These are phyloP conservation scores for Xylariaceae sp. DNA, from an alignment of 2,329 filamentous ascomycete species.

Conservation along the genomic window DNA sequence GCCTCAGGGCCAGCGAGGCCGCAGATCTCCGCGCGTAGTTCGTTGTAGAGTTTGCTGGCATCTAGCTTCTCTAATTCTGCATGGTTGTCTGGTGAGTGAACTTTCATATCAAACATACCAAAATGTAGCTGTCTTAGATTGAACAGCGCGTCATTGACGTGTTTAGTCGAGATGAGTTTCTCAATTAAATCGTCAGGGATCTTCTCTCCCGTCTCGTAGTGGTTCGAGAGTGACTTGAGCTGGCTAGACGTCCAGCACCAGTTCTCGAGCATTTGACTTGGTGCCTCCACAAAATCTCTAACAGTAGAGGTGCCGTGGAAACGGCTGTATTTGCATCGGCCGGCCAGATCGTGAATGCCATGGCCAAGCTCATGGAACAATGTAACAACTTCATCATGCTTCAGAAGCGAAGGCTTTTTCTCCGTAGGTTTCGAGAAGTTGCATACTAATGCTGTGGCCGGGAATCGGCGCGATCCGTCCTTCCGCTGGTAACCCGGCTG, in stretches of 20 bases:
- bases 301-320: constrained; percentile 66
- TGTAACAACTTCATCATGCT: constrained; percentile 79
- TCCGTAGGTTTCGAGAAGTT: constrained; percentile 79
- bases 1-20: constrained; percentile 71
- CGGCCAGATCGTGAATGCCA: constrained; percentile 66
- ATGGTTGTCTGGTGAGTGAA: constrained; percentile 68
- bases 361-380: constrained; percentile 76
- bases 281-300: constrained; percentile 67
- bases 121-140: constrained; percentile 77
- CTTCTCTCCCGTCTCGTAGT: constrained; percentile 65
- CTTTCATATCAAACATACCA: constrained; percentile 78
- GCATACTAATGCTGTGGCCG: constrained; percentile 75
- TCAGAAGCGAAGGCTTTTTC: constrained; percentile 72
- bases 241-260: constrained; percentile 69
- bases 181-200: constrained; percentile 73
- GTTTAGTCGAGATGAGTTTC: constrained; percentile 71
- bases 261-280: constrained; percentile 70
- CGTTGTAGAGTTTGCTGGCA: constrained; percentile 65
- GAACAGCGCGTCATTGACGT: constrained; percentile 75
- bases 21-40: constrained; percentile 65
- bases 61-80: constrained; percentile 64
- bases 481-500: constrained; percentile 65
- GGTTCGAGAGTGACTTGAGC: constrained; percentile 63
- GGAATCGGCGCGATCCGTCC: constrained; percentile 68
- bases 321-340: constrained; percentile 57